Base-by-base conservation (phyloP, 805 yeast genomes). In the Metschnikowia drakensbergensis region DNA sequence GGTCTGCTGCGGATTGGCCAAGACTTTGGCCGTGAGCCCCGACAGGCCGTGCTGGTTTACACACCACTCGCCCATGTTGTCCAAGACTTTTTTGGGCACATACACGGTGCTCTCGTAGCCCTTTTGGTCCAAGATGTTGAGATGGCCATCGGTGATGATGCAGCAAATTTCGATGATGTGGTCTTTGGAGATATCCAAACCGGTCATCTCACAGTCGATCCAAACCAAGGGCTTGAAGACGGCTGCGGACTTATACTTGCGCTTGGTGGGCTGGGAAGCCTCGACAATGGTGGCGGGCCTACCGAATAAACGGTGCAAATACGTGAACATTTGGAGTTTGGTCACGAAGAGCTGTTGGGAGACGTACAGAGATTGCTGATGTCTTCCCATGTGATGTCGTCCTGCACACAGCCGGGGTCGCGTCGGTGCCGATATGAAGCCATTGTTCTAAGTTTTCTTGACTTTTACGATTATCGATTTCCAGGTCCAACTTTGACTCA, bases 161-260 rank as follows among this genome's bases (percentile, higher is more conserved):
- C 97, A 90, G 63, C 97, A 88, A 27, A 94, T 83, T 66, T 94
- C 99, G 51, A 94, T 87, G 57, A 94, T 91, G 49, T 79, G 81
- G 63, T 94, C 98, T 33, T 60, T 56, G n/a, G 76, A 74, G n/a
- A 83, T 82, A 58, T 92, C 86, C 35, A 94, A 70, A 0, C 99
- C 99, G 0, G 99, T 94, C 99, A 94, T 94, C 65, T 94, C 99
- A 67, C 98, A 94, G 68, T 94, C 99, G 13, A 94, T 77, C 99
- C 99, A 94, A 3, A 94, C 95, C 17, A 92, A 73, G 1, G 76
- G 76, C 47, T 65, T 62, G 50, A 37, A 47, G 28, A 53, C 57
- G 39, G 56, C 27, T 6, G 41, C 42, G 27, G 50, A 30, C 33
- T 50, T 47, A 39, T 40, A 43, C 33, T 48, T 51, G 11, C 55